A percentile compares a stretch with the other conserved stretches of the same genome.
Conservation (phyloP, 1,284 basidiomycete genomes). For the Coniferiporia weirii region DNA sequence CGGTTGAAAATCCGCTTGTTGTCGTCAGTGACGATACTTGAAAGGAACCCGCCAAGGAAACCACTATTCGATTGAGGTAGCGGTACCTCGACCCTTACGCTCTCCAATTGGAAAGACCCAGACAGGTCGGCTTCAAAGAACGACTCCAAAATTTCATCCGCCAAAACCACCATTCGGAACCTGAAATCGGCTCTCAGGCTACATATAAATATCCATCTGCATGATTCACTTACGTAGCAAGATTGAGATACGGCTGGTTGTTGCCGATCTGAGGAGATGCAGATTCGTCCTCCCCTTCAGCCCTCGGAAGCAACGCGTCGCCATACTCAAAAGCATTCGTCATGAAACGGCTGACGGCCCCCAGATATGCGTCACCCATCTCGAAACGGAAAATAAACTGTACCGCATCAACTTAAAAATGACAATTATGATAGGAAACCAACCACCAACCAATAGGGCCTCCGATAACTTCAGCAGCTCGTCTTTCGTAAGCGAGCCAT, state of each 20-base stretch:
- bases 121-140: constrained; percentile 92
- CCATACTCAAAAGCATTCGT: constrained; percentile 96
- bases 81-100: constrained; percentile 57
- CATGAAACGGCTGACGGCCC: constrained; percentile 93
- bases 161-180: constrained; percentile 95
- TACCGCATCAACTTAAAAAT: neutral
- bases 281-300: constrained; percentile 40
- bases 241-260: constrained; percentile 85
- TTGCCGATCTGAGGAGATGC: constrained; percentile 46
- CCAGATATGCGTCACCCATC: constrained; percentile 94
- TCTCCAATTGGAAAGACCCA: constrained; percentile 79
- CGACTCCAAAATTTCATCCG: constrained; percentile 89
- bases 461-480: constrained; percentile 95
- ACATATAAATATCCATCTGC: neutral
- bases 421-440: neutral
- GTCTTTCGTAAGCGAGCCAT: constrained; percentile 92
- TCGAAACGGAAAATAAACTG: constrained; percentile 98
- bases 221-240: constrained; percentile 57
- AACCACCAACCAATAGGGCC: constrained; percentile 72
- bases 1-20: constrained; percentile 83
- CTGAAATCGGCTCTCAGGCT: constrained; percentile 35
- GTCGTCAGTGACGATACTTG: constrained; percentile 80
- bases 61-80: constrained; percentile 53
- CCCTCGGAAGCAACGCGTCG: constrained; percentile 68
- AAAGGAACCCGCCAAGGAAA: constrained; percentile 81